A percentile compares a stretch with the other conserved stretches of the same genome.
Conservation (phyloP, 2,329 filamentous ascomycete genomes). For the Ilyonectria robusta region DNA sequence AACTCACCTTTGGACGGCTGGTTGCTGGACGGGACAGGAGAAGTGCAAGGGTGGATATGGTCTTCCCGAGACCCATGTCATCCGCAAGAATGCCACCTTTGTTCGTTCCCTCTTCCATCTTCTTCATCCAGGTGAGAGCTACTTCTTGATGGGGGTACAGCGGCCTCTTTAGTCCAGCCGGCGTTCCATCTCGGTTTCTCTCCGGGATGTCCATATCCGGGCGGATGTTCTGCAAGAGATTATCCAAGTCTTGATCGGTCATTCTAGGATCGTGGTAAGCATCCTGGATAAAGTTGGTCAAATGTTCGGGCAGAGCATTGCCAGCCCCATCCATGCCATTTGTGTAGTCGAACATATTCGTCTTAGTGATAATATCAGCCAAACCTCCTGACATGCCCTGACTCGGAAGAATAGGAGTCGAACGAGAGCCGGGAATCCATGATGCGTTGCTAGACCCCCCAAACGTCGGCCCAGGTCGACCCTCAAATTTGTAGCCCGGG, state of each 20-base stretch:
- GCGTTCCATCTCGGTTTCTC: conserved; percentile 77
- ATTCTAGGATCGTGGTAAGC: conserved; percentile 56
- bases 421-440: conserved; percentile 16
- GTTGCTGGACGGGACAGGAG: conserved; percentile 77
- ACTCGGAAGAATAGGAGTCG: conserved; percentile 1
- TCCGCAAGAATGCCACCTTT: conserved; percentile 93
- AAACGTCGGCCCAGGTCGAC: not conserved
- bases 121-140: conserved; percentile 86
- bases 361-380: conserved; percentile 55
- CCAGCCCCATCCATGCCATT: conserved; percentile 55
- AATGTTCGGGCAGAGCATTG: conserved; percentile 51
- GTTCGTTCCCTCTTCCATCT: conserved; percentile 82
- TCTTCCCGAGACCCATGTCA: conserved; percentile 95
- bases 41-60: conserved; percentile 85
- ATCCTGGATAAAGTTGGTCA: conserved; percentile 54
- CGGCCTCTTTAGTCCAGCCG: conserved; percentile 75
- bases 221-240: conserved; percentile 79
- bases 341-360: conserved; percentile 54
- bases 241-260: conserved; percentile 75
- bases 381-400: conserved; percentile 40
- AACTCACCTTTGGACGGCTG: conserved; percentile 53
- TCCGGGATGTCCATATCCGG: conserved; percentile 77
- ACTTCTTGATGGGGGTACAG: conserved; percentile 88
- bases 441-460: not conserved
- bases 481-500: not conserved